These are phyloP conservation scores for Stagonosporopsis vannaccii DNA, from an alignment of 2,329 filamentous ascomycete genomes.

Conservation along the genomic window DNA sequence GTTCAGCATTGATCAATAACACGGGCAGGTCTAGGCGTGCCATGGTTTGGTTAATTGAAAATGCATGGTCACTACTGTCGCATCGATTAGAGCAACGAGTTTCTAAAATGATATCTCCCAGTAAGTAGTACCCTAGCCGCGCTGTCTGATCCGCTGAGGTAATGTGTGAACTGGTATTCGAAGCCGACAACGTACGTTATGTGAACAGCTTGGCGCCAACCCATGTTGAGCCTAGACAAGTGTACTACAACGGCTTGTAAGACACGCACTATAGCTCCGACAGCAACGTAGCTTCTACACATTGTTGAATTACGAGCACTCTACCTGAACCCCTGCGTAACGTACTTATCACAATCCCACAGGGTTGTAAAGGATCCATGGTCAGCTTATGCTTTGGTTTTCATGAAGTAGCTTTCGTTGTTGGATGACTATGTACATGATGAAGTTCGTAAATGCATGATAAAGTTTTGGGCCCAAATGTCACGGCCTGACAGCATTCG, in stretches of 20 bases:
- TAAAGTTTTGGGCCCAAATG: conserved; percentile 3
- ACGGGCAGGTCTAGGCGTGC: too few species aligned
- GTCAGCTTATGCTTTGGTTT: background rate
- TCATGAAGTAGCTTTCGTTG: conserved; percentile 15
- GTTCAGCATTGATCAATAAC: too few species aligned
- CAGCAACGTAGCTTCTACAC: background rate
- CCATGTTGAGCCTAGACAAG: background rate
- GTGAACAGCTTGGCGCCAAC: background rate
- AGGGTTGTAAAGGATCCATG: background rate
- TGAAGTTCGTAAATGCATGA: conserved; percentile 25
- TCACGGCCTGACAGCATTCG: background rate
- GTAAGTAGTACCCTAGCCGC: too few species aligned
- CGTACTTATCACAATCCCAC: background rate
- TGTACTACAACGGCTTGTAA: background rate
- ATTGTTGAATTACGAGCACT: background rate
- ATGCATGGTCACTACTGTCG: too few species aligned
- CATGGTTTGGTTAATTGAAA: too few species aligned
- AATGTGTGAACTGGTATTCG: background rate
- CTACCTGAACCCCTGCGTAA: background rate
- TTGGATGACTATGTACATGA: conserved; percentile 28
- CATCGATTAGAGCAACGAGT: too few species aligned
- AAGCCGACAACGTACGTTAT: background rate
- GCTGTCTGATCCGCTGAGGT: background rate
- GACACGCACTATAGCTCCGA: too few species aligned
- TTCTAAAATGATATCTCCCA: too few species aligned